Base-by-base conservation (phyloP, 2,329 filamentous ascomycete genomes). In the Fusarium guadeloupense region DNA sequence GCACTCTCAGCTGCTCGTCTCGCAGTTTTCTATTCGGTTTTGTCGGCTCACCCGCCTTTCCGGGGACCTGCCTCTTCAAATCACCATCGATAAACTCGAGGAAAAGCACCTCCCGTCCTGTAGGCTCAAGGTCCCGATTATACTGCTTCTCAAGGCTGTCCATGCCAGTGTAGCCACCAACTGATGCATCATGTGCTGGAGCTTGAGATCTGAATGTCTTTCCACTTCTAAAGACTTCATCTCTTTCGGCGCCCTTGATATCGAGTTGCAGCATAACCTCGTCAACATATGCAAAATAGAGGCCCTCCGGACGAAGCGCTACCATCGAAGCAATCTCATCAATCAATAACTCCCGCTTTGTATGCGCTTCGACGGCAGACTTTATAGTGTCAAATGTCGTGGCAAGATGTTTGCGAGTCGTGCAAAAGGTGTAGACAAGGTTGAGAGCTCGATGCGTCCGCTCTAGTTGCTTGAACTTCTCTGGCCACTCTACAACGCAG, bases 81-180 rank as follows among this genome's bases (percentile, higher is more conserved):
- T 97, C 94, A 1, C 90, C 93, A 73, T 98, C 95, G 16, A 96
- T 77, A 66, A 96, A 98, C 73, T 98, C 95, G 69, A 99, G 96
- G 30, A 94, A 85, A 20, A 99, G 77, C 14, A 97, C 89, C 67
- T 96, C 88, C 45, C 83, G 83, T 3, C 80, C 80, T 13, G 57
- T 78, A 2, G 54, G 37, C 12, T 56, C 54, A 9, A 46, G 23
- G 9, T 64, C 60, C 6, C 35, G 38, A 16, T 51, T 39, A 30
- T 44, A 49, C 10, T 51, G 42, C 30, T 72, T 72, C 31, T 71
- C 75, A 6, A 85, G 66, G 3, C 69, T 73, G 38, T 85, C 78
- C 25, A 72, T 69, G 5, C 84, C 85, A 16, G 83, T 84, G 40
- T 82, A 73, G 0, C 84, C 84, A 3, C 84, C 84, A 2, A 86